Conservation (phyloP, 768 basidiomycete genomes). For the Solioccasus polychromus region DNA sequence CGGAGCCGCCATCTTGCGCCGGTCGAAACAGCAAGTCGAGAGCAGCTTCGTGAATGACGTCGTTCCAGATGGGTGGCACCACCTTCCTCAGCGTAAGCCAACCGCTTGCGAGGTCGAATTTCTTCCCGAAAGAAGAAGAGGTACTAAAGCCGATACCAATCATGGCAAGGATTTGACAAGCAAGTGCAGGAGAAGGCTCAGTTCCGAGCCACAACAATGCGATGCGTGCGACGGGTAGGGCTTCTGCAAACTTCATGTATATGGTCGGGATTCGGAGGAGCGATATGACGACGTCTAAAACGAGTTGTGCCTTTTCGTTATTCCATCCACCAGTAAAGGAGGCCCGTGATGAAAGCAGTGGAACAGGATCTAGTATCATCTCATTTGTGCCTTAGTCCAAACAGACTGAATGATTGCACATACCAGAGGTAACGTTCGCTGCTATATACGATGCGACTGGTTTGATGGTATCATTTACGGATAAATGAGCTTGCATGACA, state of each 20-base stretch:
- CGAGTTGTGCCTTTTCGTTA: constrained; percentile 60
- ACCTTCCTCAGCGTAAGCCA: constrained; percentile 74
- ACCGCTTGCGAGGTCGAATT: constrained; percentile 83
- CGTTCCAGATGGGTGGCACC: constrained; percentile 68
- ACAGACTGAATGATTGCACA: constrained; percentile 13
- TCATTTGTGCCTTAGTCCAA: background rate
- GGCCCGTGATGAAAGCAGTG: constrained; percentile 10
- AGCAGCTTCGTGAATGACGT: constrained; percentile 59
- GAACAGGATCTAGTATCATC: background rate
- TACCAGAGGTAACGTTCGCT: constrained; percentile 71
- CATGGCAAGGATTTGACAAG: constrained; percentile 57
- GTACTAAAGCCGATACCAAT: constrained; percentile 53
- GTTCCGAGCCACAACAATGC: constrained; percentile 77
- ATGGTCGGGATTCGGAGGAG: constrained; percentile 54
- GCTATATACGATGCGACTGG: constrained; percentile 84
- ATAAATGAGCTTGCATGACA: constrained; percentile 64
- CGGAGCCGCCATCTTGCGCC: background rate
- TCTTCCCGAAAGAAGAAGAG: constrained; percentile 66
- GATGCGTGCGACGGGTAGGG: constrained; percentile 77
- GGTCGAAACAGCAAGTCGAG: constrained; percentile 69
- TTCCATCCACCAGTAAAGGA: constrained; percentile 16
- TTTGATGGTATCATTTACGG: constrained; percentile 74
- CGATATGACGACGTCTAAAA: constrained; percentile 62
- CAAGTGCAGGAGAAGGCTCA: constrained; percentile 58
- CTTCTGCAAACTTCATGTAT: constrained; percentile 67